Base-by-base conservation (phyloP, 2,329 filamentous ascomycete species). In the Dactylonectria estremocensis region DNA sequence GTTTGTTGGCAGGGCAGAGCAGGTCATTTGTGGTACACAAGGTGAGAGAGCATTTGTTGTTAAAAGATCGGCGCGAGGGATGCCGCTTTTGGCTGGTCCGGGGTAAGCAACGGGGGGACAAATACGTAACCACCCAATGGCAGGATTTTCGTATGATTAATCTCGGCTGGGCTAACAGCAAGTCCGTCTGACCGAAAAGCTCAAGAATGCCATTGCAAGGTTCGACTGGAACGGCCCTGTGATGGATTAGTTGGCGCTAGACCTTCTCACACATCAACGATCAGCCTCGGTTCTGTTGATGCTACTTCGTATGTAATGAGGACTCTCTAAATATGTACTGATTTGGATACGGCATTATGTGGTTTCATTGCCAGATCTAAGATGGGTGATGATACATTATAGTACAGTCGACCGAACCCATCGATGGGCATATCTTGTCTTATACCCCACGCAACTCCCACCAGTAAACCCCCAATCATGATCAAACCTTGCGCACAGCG, bases 401-500 rank as follows among this genome's bases (percentile, higher is more conserved):
- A 18, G 24, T 62, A 61, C 64, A 63, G 37, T 31, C 48, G 49
- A 28, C 20, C 18, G 43, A n/a, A 24, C 49, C 54, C 43, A 33
- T 43, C 54, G 31, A 28, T 31, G 18, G 24, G 45, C 33, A 31
- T 55, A 20, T 20, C 40, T 33, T 22, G 3, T 43, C 31, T 56
- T 9, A 33, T 14, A 33, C 18, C 53, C 20, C 20, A 37, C 20
- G 18, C 28, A 46, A 8, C n/a, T 10, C 50, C 31, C 40, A n/a
- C n/a, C 16, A 14, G n/a, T 6, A 52, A 8, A 5, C 24, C 22
- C 6, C 13, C 20, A 16, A 31, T 69, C 48, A 74, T 64, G 54
- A 57, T 46, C 73, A 70, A 33, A 75, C 77, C 72, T 82, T 83
- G 82, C 91, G 89, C 49, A 97, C 91, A 9, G 89, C 96, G 80